A percentile compares a stretch with the other conserved stretches of the same genome.
These are phyloP conservation scores for Conticribra guillardii DNA, from an alignment of 108 stramenopile species.

Conservation along the genomic window DNA sequence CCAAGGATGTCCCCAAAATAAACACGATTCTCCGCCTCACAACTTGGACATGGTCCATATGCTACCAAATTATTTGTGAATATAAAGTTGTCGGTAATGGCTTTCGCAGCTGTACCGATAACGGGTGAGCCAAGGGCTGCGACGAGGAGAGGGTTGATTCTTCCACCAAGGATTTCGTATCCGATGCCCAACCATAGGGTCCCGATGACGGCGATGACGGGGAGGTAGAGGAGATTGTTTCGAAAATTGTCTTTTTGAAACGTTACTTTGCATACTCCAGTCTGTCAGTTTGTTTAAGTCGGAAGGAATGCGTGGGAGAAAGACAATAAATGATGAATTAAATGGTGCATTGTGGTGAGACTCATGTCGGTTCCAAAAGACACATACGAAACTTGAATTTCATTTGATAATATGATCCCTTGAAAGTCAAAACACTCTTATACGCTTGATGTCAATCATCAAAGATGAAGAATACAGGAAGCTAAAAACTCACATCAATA, in stretches of 20 bases:
- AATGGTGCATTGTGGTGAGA: no score
- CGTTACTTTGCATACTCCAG: constrained; percentile 90
- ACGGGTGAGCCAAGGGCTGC: constrained; percentile 61
- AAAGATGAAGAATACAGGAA: no score
- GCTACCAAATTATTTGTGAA: constrained; percentile 72
- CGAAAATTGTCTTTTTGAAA: constrained; percentile 82
- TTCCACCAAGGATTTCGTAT: constrained; percentile 63
- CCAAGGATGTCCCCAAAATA: constrained; percentile 93
- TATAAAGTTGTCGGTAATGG: constrained; percentile 71
- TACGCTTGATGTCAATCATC: no score
- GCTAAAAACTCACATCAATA: constrained; percentile 49
- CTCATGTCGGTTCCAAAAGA: no score
- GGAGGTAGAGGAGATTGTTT: constrained; percentile 82
- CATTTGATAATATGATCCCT: no score
- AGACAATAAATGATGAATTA: no score
- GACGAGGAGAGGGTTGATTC: constrained; percentile 75
- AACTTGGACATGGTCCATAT: constrained; percentile 89
- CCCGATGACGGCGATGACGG: constrained; percentile 55
- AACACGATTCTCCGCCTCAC: constrained; percentile 68
- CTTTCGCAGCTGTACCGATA: constrained; percentile 53
- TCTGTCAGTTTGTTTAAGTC: no score
- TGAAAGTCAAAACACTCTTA: no score
- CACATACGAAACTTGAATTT: no score
- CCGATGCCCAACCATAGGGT: constrained; percentile 62
- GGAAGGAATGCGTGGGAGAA: no score